These are phyloP conservation scores for Chiua sp. DNA, from an alignment of 1,284 basidiomycete genomes.

Conservation along the genomic window DNA sequence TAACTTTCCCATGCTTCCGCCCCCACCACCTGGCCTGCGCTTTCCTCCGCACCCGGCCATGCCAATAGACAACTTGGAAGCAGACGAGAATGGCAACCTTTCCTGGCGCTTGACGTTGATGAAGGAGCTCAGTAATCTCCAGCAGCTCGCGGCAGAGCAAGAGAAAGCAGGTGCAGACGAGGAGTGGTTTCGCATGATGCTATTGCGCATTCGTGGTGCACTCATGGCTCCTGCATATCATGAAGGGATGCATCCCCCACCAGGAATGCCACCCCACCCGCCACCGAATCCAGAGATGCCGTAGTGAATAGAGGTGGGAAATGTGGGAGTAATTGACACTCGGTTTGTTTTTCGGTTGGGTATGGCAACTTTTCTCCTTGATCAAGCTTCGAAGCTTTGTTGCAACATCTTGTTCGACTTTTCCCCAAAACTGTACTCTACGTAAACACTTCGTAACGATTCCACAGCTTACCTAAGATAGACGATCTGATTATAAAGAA, in stretches of 20 bases:
- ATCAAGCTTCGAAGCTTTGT: not conserved
- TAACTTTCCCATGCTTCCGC: conserved; percentile 64
- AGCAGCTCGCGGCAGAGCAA: conserved; percentile 74
- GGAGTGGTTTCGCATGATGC: conserved; percentile 85
- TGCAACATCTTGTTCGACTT: not conserved
- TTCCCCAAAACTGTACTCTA: not conserved
- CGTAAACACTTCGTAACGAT: not conserved
- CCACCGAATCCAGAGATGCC: conserved; percentile 41
- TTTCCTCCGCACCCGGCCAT: conserved; percentile 63
- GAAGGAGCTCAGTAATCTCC: conserved; percentile 76
- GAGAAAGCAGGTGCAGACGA: conserved; percentile 77
- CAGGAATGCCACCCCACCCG: conserved; percentile 44
- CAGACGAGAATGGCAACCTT: conserved; percentile 78
- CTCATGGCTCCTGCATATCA: conserved; percentile 70
- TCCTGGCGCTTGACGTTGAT: conserved; percentile 79
- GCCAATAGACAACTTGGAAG: conserved; percentile 65
- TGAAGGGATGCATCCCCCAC: conserved; percentile 61
- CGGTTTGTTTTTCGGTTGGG: conserved; percentile 6
- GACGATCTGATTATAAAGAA: conserved; percentile 25
- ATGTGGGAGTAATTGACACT: not conserved
- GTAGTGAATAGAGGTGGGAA: conserved; percentile 18
- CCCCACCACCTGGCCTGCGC: conserved; percentile 61
- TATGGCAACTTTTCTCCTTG: conserved; percentile 11
- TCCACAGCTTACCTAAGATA: conserved; percentile 30
- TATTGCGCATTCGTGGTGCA: conserved; percentile 70